Evolutionary conservation across 805 yeast genomes (phyloP), one percentile per base, ranked within the genome.

Genomic region (Kodamaea nitidulidarum): DNA sequence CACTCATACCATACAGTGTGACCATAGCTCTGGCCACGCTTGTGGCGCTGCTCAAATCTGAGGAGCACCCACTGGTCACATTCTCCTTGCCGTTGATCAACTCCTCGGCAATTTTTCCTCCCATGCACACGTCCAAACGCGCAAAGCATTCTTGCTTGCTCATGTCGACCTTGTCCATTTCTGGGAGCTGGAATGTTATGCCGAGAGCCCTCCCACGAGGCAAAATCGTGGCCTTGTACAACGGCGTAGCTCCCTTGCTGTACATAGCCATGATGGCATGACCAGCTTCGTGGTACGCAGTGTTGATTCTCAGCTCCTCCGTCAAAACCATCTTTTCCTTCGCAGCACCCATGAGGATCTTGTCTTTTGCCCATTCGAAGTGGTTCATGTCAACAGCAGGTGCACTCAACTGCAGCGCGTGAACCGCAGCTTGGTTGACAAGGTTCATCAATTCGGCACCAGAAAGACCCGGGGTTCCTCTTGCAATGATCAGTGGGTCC

Each of bases 261-360:
- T 75, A 93, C 79, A 93, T 75, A 8, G 98, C 98, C 85, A 91
- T 88, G 42, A 93, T 87, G 4, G 98, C 98, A 66, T 93, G 99
- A 3, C 99, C 99, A 14, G 98, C 99, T 68, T 93, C 99, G 65
- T 93, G 99, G 62, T 81, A 93, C 1, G 98, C 98, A 12, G 99
- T 93, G 48, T 91, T 88, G 52, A 77, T 80, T 62, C 97, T 78
- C 0, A 95, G 78, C 45, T 91, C 96, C 60, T 93, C 97, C 20
- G 98, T 90, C 70, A 93, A 77, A 28, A 93, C 97, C 98, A 91
- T 91, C 17, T 96, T 86, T 66, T 86, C 87, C 61, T 95, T 84
- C 52, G 95, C 99, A 26, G 98, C 98, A 39, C 99, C 99, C 85
- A 93, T 81, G 56, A 95, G 70, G 41, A 95, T 93, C 67, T 93